A percentile compares a stretch with the other conserved stretches of the same genome.
Conservation (phyloP, 495 filamentous ascomycete genomes). For the Hypoxylon lenormandii region DNA sequence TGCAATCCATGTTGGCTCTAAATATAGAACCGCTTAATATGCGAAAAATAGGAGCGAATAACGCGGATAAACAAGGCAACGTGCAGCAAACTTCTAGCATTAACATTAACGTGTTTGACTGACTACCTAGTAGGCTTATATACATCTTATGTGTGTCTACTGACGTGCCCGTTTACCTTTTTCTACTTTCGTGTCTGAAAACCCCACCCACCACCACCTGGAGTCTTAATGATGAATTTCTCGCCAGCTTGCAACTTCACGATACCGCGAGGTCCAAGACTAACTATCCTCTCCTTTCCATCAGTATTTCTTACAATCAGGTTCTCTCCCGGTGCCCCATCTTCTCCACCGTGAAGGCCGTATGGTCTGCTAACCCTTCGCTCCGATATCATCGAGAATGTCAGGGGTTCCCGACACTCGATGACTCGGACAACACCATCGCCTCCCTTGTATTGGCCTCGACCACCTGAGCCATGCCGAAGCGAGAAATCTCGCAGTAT, state of each 20-base stretch:
- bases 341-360: conserved; percentile 39
- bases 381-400: conserved; percentile 41
- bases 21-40: too few species aligned
- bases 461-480: conserved; percentile 58
- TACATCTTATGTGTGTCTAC: background rate
- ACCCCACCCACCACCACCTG: conserved; percentile 40
- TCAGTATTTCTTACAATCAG: conserved; percentile 21
- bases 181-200: background rate
- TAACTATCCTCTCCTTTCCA: conserved; percentile 23
- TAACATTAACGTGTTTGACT: too few species aligned
- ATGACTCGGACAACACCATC: conserved; percentile 50
- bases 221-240: conserved; percentile 35
- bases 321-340: conserved; percentile 31
- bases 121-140: too few species aligned
- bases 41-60: too few species aligned
- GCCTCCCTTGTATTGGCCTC: conserved; percentile 50
- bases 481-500: conserved; percentile 72
- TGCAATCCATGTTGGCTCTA: too few species aligned
- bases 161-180: background rate
- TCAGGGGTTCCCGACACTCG: conserved; percentile 37
- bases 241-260: conserved; percentile 37
- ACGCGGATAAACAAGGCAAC: too few species aligned
- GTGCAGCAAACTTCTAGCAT: too few species aligned
- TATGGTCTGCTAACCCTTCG: conserved; percentile 35
- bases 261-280: conserved; percentile 29